Evolutionary conservation across 805 yeast species (phyloP), one percentile per base, ranked within the genome.

Genomic region (Starmera pachycereana): DNA sequence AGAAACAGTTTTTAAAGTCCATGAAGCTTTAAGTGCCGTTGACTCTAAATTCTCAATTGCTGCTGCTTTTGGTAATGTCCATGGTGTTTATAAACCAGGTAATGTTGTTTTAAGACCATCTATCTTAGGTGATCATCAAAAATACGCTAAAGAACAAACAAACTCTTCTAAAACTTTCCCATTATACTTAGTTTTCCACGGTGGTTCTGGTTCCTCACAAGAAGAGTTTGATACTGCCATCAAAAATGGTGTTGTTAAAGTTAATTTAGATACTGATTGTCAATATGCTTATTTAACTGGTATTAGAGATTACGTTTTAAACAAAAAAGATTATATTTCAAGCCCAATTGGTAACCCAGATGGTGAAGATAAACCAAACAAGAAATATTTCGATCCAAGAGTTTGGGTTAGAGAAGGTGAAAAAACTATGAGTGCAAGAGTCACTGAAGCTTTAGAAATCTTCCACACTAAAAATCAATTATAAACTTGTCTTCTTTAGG

Each of bases 341-440:
- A 49, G 82, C 43, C 84, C 70, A 70, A 96, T 92, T 59, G 98
- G 98, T 72, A 92, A 92, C 94, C 98, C 98, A 72, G 96, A 90
- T 18, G 98, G 97, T 69, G 90, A 73, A 42, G 97, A 92, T 72
- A 85, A 87, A 78, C 98, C 98, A 74, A 92, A 92, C 90, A 92
- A 92, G 89, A 92, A 92, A 76, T 88, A 72, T 87, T 92, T 87
- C 65, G 98, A 92, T 74, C 98, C 98, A 73, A 90, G 98, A 81
- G 97, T 89, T 70, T 92, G 98, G 98, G 97, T 92, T 54, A 89
- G 97, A 79, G 97, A 90, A 74, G 97, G 98, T 78, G 98, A 92
- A 78, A 88, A 88, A 88, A 88, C 97, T 63, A 90, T 92, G 97
- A 54, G 79, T 53, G 70, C 66, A 54, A 86, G 97, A 81, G 74